These are phyloP conservation scores for grape (Vitis vinifera) DNA, from an alignment of 164 flowering plant genomes.

Conservation along the genomic window DNA sequence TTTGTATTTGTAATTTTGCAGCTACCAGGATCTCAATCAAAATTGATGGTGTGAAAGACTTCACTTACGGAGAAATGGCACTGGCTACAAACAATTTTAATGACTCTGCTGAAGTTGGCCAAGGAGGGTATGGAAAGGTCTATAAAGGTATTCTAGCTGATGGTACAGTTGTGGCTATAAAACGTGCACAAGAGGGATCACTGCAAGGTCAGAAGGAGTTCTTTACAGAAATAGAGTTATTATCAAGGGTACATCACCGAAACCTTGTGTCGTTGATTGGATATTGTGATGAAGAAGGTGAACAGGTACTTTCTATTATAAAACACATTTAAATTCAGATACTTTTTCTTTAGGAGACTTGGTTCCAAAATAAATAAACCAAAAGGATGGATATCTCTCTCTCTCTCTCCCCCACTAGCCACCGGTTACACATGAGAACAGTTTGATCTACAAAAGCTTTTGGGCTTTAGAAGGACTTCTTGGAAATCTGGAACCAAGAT, in stretches of 20 bases:
- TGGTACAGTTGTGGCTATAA: conserved; percentile 66
- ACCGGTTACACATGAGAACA: no score
- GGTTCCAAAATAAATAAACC: no score
- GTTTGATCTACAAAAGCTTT: no score
- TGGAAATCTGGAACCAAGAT: no score
- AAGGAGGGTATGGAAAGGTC: conserved; percentile 83
- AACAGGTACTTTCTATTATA: conserved; percentile 48
- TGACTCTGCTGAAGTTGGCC: conserved; percentile 49
- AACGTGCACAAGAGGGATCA: conserved; percentile 74
- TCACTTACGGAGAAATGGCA: conserved; percentile 49
- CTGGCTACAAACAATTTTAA: conserved; percentile 55
- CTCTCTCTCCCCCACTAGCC: no score
- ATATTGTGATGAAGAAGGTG: conserved; percentile 73
- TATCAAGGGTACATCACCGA: conserved; percentile 70
- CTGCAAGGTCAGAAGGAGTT: conserved; percentile 75
- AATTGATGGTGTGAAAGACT: conserved; percentile 59
- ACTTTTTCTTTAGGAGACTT: background rate
- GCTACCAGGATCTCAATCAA: conserved; percentile 38
- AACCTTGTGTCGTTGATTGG: conserved; percentile 71
- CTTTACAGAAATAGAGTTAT: conserved; percentile 61
- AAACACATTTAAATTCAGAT: background rate
- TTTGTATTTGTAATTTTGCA: conserved; percentile 18
- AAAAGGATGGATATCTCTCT: no score
- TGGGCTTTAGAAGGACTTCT: no score
- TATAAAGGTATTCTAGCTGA: conserved; percentile 56